Base-by-base conservation (phyloP, 805 yeast species). In the Metschnikowia arizonensis region DNA sequence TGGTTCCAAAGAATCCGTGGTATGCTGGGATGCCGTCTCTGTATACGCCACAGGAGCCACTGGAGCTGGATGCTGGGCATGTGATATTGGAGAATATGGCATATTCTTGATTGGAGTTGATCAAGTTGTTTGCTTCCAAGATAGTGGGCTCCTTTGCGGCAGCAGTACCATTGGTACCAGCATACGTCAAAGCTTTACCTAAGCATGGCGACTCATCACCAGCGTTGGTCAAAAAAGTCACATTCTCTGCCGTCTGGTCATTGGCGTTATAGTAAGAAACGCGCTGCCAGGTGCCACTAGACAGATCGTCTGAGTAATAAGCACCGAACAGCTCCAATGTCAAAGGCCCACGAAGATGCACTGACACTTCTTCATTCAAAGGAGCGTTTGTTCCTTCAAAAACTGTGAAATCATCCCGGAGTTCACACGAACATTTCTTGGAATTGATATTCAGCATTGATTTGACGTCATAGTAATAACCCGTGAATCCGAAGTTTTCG, bases 301-400 rank as follows among this genome's bases (percentile, higher is more conserved):
- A 59, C 51, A 37, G 46, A 54, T 53, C 54, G 26, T 62, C 61
- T 12, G 81, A 54, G n/a, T 72, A 70, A 58, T 81, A 85, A 53
- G 68, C 81, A 4, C 80, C 90, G 59, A 84, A 85, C 55, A 77
- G 74, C 48, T 66, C 63, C 57, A 85, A 68, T 12, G 74, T 66
- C 48, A 85, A 60, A 8, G 93, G 93, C 36, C 93, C 93, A 66
- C 93, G 76, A 62, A 85, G 78, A 60, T 85, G 93, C 12, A 85
- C 88, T 3, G 88, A 81, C 21, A 85, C 69, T 59, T 81, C 89
- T 53, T 76, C 82, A 59, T 83, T 68, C 32, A 84, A 59, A 5
- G 93, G 93, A 23, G 88, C 65, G 56, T 82, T 78, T 18, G 77
- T 46, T 19, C 91, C 91, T 8, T 73, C 64, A 52, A 81, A 79